Conservation (phyloP, 768 basidiomycete genomes). For the Exsudoporus frostii region DNA sequence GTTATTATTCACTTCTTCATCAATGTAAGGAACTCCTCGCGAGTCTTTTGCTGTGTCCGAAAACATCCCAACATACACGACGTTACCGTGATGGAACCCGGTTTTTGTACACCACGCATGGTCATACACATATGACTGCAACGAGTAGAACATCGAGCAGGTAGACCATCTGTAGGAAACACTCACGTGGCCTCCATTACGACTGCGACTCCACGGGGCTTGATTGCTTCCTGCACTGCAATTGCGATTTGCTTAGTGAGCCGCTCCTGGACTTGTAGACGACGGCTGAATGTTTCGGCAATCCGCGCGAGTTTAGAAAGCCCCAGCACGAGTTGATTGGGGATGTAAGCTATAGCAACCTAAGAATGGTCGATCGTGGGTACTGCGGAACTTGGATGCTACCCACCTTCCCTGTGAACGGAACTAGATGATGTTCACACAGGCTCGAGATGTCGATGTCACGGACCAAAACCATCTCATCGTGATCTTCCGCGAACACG, state of each 20-base stretch:
- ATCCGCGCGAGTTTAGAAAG: conserved; percentile 96
- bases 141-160: conserved; percentile 9
- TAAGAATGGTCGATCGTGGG: conserved; percentile 34
- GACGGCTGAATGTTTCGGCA: conserved; percentile 93
- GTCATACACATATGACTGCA: conserved; percentile 96
- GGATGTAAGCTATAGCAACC: conserved; percentile 98
- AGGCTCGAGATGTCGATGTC: conserved; percentile 97
- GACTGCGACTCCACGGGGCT: conserved; percentile 95
- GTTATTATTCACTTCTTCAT: conserved; percentile 47
- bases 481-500: conserved; percentile 97
- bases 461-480: conserved; percentile 98
- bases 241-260: conserved; percentile 97
- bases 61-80: conserved; percentile 99
- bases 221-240: conserved; percentile 97
- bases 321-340: conserved; percentile 90
- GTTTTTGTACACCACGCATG: conserved; percentile 99
- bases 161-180: conserved; percentile 3
- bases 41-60: conserved; percentile 96
- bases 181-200: conserved; percentile 98
- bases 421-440: conserved; percentile 98
- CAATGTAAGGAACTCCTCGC: conserved; percentile 92
- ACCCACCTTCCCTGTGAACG: conserved; percentile 93
- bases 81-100: conserved; percentile 91
- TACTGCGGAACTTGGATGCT: conserved; percentile 13
- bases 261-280: conserved; percentile 96